Evolutionary conservation across 805 yeast species (phyloP), one percentile per base, ranked within the genome.

Genomic region (Lipomyces anomalus): DNA sequence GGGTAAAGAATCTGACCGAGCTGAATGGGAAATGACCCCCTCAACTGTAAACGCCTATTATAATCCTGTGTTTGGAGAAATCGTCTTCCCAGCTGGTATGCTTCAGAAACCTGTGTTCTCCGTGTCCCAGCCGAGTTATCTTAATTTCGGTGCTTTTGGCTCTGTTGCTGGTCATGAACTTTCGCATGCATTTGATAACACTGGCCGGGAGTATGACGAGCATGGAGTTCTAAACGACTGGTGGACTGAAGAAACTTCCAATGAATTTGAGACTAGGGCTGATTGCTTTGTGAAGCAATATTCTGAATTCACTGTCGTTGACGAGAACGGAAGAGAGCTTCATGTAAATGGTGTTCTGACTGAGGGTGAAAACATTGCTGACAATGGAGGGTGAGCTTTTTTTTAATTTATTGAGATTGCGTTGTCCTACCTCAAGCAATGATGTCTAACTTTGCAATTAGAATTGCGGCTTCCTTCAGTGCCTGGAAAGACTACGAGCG

Each of bases 371-470:
- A 51, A 51, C 28, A 49, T 51, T 26, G 55, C 55, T 28, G 55
- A 51, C 29, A 51, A 51, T 23, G 55, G 55, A 9, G 55, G 55
- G n/a, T n/a, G n/a, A n/a, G n/a, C n/a, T n/a, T n/a, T n/a, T n/a
- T n/a, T n/a, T n/a, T n/a, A n/a, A n/a, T n/a, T n/a, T n/a, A n/a
- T n/a, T n/a, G n/a, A n/a, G n/a, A n/a, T n/a, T n/a, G n/a, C n/a
- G n/a, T n/a, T n/a, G n/a, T n/a, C n/a, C n/a, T n/a, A n/a, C n/a
- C n/a, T n/a, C n/a, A n/a, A n/a, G n/a, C n/a, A n/a, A n/a, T n/a
- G n/a, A n/a, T n/a, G n/a, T n/a, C n/a, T n/a, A n/a, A n/a, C n/a
- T n/a, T n/a, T n/a, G n/a, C n/a, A n/a, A n/a, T n/a, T n/a, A n/a
- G n/a, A 4, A 43, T 51, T 22, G 50, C 54, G 7, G 55, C 55